Base-by-base conservation (phyloP, 2,329 filamentous ascomycete genomes). In the Fusarium fracticaudum region DNA sequence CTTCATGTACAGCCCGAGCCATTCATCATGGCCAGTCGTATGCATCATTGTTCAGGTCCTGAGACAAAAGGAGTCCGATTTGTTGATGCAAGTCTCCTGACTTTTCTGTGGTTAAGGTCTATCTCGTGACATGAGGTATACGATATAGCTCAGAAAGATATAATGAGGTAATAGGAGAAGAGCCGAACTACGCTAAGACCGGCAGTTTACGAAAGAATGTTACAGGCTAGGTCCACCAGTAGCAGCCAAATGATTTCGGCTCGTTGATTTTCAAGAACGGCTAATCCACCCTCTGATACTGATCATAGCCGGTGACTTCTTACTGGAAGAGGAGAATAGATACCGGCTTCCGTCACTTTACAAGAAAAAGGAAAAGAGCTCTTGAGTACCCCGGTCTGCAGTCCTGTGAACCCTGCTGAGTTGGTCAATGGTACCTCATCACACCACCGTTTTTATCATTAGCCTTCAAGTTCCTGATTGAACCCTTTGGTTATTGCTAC, bases 401-500 rank as follows among this genome's bases (percentile, higher is more conserved):
- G n/a, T 37, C 31, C n/a, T 37, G 31, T 53, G 6, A 24, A 11
- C 12, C 31, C 33, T 53, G 18, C 9, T 13, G 6, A 37, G 17
- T 15, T 14, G n/a, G 33, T 33, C 33, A 33, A 33, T 14, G 33
- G n/a, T 20, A 24, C 48, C 48, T 5, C 17, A 37, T 15, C 31
- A 37, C 9, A 20, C 31, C 17, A 11, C 17, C 8, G 3, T 15
- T 2, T 20, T 20, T 20, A 29, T 22, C 3, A 11, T 24, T 24
- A 10, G 3, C 17, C n/a, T 24, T 12, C 22, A 20, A 14, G n/a
- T 20, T 51, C 31, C 8, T 14, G 20, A 24, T 3, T 11, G 3
- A 15, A 15, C 17, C 2, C 6, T 3, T 51, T 14, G 3, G 2
- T 1, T 15, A 11, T 15, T 4, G 17, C 10, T 6, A 7, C n/a